These are phyloP conservation scores for Pyricularia sp. DNA, from an alignment of 2,329 filamentous ascomycete genomes.

Conservation along the genomic window DNA sequence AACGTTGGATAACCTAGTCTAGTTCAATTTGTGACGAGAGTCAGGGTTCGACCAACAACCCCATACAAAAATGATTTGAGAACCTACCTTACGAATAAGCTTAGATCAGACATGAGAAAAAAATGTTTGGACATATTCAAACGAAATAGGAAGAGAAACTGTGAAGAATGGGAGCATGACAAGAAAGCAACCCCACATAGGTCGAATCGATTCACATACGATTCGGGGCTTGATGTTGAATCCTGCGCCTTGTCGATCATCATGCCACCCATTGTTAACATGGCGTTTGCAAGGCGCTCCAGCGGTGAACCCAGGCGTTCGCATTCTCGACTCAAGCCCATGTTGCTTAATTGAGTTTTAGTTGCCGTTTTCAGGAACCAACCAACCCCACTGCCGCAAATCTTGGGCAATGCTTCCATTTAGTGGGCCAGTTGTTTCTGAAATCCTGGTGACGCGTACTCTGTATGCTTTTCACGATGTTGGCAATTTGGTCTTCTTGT, in stretches of 20 bases:
- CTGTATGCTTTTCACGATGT: not conserved
- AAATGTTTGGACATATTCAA: too few species aligned
- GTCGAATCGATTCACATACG: not conserved
- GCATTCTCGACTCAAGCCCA: not conserved
- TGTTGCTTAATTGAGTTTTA: not conserved
- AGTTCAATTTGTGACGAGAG: not conserved
- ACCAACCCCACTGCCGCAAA: not conserved
- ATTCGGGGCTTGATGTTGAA: not conserved
- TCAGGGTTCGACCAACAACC: not conserved
- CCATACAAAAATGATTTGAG: not conserved
- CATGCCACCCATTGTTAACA: not conserved
- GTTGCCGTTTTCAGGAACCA: not conserved
- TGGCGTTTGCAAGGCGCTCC: not conserved
- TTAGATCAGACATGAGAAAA: too few species aligned
- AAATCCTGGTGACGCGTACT: not conserved
- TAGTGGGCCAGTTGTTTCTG: not conserved
- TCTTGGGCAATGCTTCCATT: not conserved
- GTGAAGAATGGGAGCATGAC: not conserved
- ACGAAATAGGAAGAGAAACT: not conserved
- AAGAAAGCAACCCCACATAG: too few species aligned
- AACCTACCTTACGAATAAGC: too few species aligned
- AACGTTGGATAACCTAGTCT: not conserved
- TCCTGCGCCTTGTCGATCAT: not conserved
- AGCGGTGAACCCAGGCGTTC: not conserved
- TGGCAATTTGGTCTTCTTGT: not conserved